Evolutionary conservation across 2,329 filamentous ascomycete species (phyloP), one percentile per base, ranked within the genome.

Genomic region (Fusarium acutatum): DNA sequence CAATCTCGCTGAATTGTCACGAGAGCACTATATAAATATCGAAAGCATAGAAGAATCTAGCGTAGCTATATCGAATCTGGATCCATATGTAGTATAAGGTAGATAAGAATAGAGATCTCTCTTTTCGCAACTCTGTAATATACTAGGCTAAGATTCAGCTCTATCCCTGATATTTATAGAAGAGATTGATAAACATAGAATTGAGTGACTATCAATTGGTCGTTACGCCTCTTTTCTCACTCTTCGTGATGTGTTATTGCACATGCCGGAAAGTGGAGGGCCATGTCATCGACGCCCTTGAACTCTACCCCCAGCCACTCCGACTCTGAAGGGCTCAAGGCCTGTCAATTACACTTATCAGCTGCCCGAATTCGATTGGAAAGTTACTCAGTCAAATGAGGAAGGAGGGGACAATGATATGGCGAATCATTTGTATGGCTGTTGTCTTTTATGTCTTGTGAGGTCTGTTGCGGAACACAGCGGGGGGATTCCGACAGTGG

Each of bases 1-100:
- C 82, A 93, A 91, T 75, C 92, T 88, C 5, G 88, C 62, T 0
- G 89, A 91, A 46, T 85, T 90, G 46, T 81, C 86, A 84, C 81
- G 84, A 35, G 89, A 89, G 14, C 89, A 84, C 40, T 73, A 73
- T 22, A 81, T 82, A 49, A 81, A 26, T 32, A 38, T 46, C 75
- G 58, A 74, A 34, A 32, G 28, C n/a, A 56, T 50, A 11, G 8
- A 12, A 30, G 7, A 26, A 32, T 34, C 34, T 20, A 15, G n/a
- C 22, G 12, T 15, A 13, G 5, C 61, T 35, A 64, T 34, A 56
- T 71, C 40, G 34, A 17, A 59, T 41, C 7, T 34, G 60, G 24
- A 63, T 22, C 11, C 47, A 9, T 10, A n/a, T 12, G 20, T 17
- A 15, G 26, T n/a, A 11, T 2, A n/a, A 30, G 14, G 44, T 6